Evolutionary conservation across 306 rosid genomes (phyloP), one percentile per base, ranked within the genome.

Genomic region (Fragaria ananassa): DNA sequence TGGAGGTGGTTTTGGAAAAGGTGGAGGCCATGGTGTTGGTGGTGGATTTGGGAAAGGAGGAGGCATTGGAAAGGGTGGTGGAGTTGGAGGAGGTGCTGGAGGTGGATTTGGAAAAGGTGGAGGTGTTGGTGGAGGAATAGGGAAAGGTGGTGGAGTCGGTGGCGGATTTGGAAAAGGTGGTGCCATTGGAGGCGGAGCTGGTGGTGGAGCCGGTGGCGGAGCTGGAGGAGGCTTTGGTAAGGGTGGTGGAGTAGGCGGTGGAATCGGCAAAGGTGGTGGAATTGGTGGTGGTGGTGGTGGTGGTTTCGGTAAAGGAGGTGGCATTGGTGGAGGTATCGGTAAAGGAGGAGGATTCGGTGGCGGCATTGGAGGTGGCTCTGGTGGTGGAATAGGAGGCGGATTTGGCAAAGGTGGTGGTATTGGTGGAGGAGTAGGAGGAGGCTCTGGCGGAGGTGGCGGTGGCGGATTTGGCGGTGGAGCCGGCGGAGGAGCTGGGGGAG

Each of bases 321-420:
- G 78, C 3, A 6, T 71, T 5, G 81, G 81, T 4, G 81, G 81
- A 0, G 56, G 64, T 0, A 81, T 76, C 4, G 82, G 79, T 0
- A 72, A 72, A n/a, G 86, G 86, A n/a, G 23, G 37, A 8, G 75
- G 76, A 19, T 5, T 8, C 6, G 86, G 85, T 21, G 83, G 77
- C 18, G 80, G 77, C 3, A 6, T 71, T 15, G 79, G 79, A 14
- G 76, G 84, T 4, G 80, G 80, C 9, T 35, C 56, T 10, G 80
- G 70, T 2, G 86, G 86, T 1, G 81, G 81, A 18, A 56, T 45
- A 0, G 86, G 83, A 0, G 86, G 86, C 0, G 79, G 83, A 11
- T n/a, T 56, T 4, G 83, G 83, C 0, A 65, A 65, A n/a, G 83
- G 83, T 0, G 53, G 65, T 14, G 83, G 83, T 8, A n/a, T 50